These are phyloP conservation scores for Symbiodinium natans DNA, from an alignment of 73 alveolate species.

Conservation along the genomic window DNA sequence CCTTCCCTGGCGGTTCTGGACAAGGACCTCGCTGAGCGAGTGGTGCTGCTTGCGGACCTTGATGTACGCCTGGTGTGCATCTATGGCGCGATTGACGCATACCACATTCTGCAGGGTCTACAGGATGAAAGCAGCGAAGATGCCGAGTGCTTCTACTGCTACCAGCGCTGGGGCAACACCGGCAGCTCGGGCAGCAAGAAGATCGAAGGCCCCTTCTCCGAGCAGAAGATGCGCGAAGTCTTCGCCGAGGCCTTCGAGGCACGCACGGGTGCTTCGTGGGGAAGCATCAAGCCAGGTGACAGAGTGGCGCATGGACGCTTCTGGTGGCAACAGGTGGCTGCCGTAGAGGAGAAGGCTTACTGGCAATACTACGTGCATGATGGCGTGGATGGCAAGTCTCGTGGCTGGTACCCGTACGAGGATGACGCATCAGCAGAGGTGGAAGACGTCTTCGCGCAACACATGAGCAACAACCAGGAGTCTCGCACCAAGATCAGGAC, in stretches of 20 bases:
- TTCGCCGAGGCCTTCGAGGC: background rate
- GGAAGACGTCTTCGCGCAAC: constrained; percentile 16
- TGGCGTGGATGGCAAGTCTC: constrained; percentile 35
- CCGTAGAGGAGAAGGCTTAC: background rate
- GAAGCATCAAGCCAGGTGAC: background rate
- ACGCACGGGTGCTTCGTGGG: background rate
- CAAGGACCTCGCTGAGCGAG: background rate
- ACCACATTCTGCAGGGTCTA: constrained; percentile 7
- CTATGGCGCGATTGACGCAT: background rate
- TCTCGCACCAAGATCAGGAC: background rate
- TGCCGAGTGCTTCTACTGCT: background rate
- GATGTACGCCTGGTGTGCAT: background rate
- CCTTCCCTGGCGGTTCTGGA: background rate
- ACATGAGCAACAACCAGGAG: constrained; percentile 28
- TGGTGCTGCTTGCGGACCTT: background rate
- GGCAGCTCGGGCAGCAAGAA: background rate
- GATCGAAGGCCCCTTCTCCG: background rate
- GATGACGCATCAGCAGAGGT: constrained; percentile 17
- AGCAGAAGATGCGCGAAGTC: background rate
- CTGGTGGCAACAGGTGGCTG: constrained; percentile 18
- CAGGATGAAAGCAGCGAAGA: background rate
- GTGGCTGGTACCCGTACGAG: constrained; percentile 40
- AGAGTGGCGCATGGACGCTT: background rate
- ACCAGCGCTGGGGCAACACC: constrained; percentile 9
- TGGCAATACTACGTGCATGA: constrained; percentile 43